These are phyloP conservation scores for Nannochloropsis oceanica DNA, from an alignment of 108 stramenopile genomes.

Conservation along the genomic window DNA sequence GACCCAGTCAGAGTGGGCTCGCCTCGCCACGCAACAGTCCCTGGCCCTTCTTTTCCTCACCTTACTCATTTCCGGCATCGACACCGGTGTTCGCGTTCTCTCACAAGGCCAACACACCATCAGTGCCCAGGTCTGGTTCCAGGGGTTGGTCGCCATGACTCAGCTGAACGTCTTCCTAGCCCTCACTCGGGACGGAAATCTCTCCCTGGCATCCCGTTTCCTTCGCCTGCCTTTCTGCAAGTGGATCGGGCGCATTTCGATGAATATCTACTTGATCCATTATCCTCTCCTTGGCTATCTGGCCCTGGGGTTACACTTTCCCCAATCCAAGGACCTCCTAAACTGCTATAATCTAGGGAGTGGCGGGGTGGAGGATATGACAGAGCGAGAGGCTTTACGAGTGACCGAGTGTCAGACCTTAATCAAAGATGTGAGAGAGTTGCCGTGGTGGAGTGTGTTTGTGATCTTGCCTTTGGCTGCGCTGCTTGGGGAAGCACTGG, in stretches of 20 bases:
- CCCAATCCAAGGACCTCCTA: neutral
- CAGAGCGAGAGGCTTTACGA: neutral
- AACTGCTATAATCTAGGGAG: neutral
- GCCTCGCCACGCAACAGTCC: neutral
- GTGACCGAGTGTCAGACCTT: neutral
- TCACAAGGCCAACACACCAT: neutral
- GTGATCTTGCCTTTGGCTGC: neutral
- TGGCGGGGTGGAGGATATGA: neutral
- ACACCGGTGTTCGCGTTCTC: neutral
- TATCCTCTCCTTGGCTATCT: neutral
- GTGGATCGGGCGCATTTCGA: neutral
- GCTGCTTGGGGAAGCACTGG: neutral
- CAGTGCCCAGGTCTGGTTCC: neutral
- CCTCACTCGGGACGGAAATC: neutral
- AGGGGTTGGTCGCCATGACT: neutral
- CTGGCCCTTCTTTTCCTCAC: neutral
- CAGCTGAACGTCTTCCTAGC: neutral
- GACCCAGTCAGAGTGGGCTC: neutral
- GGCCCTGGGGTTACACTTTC: neutral
- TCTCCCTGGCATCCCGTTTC: neutral
- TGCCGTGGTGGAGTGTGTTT: neutral
- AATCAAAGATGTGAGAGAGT: neutral
- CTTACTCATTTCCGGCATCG: neutral
- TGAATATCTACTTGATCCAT: neutral
- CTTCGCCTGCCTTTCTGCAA: neutral